A percentile compares a stretch with the other conserved stretches of the same genome.
Evolutionary conservation across 176 grass and related monocot genomes (phyloP).

Genomic region (Saccharum spontaneum): DNA sequence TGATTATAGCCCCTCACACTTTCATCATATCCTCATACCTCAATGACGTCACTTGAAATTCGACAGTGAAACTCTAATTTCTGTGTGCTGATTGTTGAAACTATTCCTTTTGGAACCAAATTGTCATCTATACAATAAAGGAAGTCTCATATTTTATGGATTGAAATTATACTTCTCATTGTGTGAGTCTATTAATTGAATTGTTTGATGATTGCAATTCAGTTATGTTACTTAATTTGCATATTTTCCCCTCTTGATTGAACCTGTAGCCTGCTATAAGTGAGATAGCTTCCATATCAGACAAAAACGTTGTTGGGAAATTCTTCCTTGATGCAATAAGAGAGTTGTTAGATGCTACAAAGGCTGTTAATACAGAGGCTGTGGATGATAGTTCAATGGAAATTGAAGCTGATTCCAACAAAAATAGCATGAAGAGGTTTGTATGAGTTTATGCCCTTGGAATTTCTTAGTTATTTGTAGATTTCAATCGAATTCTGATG

Average conservation of each 20-base stretch:
- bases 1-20: not conserved
- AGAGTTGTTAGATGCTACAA: conserved; percentile 74
- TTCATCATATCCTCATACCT: not conserved
- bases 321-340: conserved; percentile 63
- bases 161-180: not conserved
- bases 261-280: conserved; percentile 70
- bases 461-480: conserved; percentile 17
- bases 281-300: conserved; percentile 81
- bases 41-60: not conserved
- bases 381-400: conserved; percentile 52
- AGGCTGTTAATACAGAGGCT: conserved; percentile 71
- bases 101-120: not conserved
- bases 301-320: conserved; percentile 65
- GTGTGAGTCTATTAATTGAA: not conserved
- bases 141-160: too few species aligned
- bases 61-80: not conserved
- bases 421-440: conserved; percentile 59
- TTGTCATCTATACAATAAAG: not conserved
- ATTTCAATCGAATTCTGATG: not conserved
- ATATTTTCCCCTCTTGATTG: conserved; percentile 7
- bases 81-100: not conserved
- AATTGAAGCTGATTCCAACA: conserved; percentile 44
- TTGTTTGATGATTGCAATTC: conserved; percentile 16
- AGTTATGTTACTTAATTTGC: conserved; percentile 18
- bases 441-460: conserved; percentile 34